Conservation (phyloP, 768 basidiomycete genomes). For the Panaeolus cyanescens region DNA sequence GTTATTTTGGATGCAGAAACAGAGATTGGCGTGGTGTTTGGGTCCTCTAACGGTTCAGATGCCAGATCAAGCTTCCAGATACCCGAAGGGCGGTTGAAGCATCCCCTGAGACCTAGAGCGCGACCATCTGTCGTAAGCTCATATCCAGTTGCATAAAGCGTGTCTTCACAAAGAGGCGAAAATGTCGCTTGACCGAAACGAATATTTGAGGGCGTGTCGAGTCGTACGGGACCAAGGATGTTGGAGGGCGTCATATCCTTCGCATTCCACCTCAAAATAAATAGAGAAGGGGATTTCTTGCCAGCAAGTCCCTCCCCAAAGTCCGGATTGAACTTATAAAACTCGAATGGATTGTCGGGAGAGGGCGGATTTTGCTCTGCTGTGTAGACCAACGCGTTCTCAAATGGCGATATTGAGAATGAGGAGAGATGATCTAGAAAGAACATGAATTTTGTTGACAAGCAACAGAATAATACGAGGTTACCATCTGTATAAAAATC, state of each 20-base stretch:
- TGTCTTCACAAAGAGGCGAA: conserved; percentile 33
- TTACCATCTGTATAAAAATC: conserved; percentile 66
- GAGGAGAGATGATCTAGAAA: conserved; percentile 51
- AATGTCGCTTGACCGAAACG: conserved; percentile 63
- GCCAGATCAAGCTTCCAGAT: conserved; percentile 49
- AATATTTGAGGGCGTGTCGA: conserved; percentile 21
- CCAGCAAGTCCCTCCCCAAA: conserved; percentile 65
- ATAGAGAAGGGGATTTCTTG: conserved; percentile 54
- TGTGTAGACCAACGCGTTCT: conserved; percentile 55
- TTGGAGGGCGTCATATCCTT: conserved; percentile 8
- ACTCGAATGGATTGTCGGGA: conserved; percentile 33
- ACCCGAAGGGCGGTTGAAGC: conserved; percentile 58
- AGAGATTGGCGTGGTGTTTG: conserved; percentile 7
- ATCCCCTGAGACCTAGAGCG: conserved; percentile 58
- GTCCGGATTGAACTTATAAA: conserved; percentile 57
- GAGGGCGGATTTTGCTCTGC: conserved; percentile 52
- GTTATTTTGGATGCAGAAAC: conserved; percentile 42
- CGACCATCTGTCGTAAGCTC: conserved; percentile 59
- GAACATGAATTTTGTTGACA: neutral
- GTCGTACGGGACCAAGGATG: conserved; percentile 10
- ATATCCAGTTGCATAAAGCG: conserved; percentile 63
- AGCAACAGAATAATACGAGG: neutral
- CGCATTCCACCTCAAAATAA: conserved; percentile 51
- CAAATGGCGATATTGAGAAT: conserved; percentile 55
- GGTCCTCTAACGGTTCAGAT: conserved; percentile 4